Percentiles rank a stretch among this genome's conserved stretches.
Evolutionary conservation across 441 rosid genomes (phyloP).

Genomic region (Populus trichocarpa): DNA sequence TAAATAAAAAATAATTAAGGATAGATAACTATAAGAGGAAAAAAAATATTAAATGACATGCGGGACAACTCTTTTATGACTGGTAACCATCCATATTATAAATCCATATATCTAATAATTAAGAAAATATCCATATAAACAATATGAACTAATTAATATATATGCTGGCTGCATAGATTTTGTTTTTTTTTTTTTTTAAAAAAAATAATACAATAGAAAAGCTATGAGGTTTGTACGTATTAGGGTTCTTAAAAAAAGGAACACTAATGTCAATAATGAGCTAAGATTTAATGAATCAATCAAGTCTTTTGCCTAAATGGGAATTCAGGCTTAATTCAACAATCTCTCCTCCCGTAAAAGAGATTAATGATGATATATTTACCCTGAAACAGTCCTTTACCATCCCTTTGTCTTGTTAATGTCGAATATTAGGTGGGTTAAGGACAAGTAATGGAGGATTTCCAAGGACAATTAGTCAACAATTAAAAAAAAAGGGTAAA

Average conservation of each 20-base stretch:
- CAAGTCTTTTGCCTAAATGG: neutral
- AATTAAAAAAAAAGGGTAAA: neutral
- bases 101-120: too few relatives aligned
- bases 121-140: too few relatives aligned
- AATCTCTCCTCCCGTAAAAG: neutral
- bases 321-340: neutral
- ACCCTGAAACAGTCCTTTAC: slow-evolving; percentile 12
- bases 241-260: too few relatives aligned
- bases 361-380: neutral
- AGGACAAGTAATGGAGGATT: slow-evolving; percentile 7
- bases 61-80: neutral
- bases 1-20: neutral
- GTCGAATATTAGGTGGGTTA: slow-evolving; percentile 17
- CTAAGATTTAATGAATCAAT: too few relatives aligned
- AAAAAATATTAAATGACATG: neutral
- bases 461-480: slow-evolving; percentile 27
- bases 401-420: neutral
- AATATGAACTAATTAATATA: too few relatives aligned
- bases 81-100: neutral
- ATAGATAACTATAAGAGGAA: too few relatives aligned
- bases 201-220: too few relatives aligned
- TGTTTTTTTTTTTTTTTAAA: too few relatives aligned
- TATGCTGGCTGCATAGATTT: too few relatives aligned
- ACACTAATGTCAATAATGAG: too few relatives aligned
- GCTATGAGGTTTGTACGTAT: too few relatives aligned